These are phyloP conservation scores for Fusarium newnesense DNA, from an alignment of 2,329 filamentous ascomycete species.

Conservation along the genomic window DNA sequence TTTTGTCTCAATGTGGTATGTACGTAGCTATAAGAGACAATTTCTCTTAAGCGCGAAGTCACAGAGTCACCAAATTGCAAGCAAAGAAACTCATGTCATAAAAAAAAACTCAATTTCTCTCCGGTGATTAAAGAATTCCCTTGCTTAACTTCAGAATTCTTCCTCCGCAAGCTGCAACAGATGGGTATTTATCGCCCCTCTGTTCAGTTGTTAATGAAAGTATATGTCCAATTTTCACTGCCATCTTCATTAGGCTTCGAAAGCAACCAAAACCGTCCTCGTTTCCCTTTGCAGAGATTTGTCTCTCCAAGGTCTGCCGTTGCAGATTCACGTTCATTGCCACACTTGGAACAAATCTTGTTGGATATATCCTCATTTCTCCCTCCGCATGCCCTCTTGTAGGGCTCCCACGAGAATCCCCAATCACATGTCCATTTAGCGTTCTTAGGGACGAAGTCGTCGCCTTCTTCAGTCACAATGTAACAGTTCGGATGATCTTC, in stretches of 20 bases:
- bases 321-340: accelerated
- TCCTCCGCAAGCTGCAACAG: neutral
- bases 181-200: too few relatives aligned
- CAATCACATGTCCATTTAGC: neutral
- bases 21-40: accelerated
- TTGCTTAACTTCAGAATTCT: neutral
- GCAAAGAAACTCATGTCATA: neutral
- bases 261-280: neutral
- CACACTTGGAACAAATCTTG: neutral
- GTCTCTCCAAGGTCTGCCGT: neutral
- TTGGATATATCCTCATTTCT: neutral
- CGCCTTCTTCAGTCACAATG: neutral
- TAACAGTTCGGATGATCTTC: neutral
- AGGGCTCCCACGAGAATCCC: accelerated
- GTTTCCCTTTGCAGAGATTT: accelerated
- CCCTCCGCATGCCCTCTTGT: neutral
- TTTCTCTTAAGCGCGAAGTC: neutral
- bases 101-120: neutral
- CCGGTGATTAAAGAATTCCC: too few relatives aligned
- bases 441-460: neutral
- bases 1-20: accelerated
- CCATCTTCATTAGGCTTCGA: neutral
- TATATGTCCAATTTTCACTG: neutral
- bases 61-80: neutral
- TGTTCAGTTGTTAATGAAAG: neutral